Base-by-base conservation (phyloP, 208 protist species). In the Kentomonas sorsogonicus region DNA sequence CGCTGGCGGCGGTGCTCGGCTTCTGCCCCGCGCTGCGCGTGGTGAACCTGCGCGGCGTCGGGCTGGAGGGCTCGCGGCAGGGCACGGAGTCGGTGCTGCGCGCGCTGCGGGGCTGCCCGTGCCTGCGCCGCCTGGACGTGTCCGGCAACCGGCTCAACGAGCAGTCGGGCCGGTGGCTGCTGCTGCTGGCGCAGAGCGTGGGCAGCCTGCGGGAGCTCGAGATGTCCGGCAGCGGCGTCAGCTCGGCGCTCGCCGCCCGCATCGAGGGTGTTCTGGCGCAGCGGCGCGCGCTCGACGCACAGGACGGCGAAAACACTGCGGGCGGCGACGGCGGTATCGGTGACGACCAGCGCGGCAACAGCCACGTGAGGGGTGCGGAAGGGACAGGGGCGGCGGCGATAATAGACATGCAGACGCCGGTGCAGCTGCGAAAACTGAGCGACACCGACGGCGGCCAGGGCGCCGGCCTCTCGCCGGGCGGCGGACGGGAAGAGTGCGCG, bases 101-200 rank as follows among this genome's bases (percentile, higher is more conserved):
- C 23, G 58, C 62, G 22, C 40, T 67, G 25, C 25, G 53, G 18
- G 40, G 30, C 18, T 63, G 64, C 43, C 52, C 47, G 1, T 45
- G 23, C n/a, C 34, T 83, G 16, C 56, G 61, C 13, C 73, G 52
- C 40, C 48, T 83, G 13, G 64, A 83, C 43, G 23, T 83, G 15
- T 76, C 66, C 22, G 18, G 36, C 2, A 83, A 83, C 38, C 44
- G 25, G 13, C 61, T 84, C 20, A 57, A 61, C 29, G 72, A 79
- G 38, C 33, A 34, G 39, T 63, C 53, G 6, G 72, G 77, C 0
- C 61, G 53, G 5, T 66, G 62, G 50, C 61, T 79, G 18, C 39
- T 79, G 16, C 56, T 25, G 27, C 55, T 72, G n/a, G 22, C 66
- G 20, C 43, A 69, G 20, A 57, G 25, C 25, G 53, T 57, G 33